A percentile compares a stretch with the other conserved stretches of the same genome.
Evolutionary conservation across 2,329 filamentous ascomycete species (phyloP).

Genomic region (Harringtonia aguacate): DNA sequence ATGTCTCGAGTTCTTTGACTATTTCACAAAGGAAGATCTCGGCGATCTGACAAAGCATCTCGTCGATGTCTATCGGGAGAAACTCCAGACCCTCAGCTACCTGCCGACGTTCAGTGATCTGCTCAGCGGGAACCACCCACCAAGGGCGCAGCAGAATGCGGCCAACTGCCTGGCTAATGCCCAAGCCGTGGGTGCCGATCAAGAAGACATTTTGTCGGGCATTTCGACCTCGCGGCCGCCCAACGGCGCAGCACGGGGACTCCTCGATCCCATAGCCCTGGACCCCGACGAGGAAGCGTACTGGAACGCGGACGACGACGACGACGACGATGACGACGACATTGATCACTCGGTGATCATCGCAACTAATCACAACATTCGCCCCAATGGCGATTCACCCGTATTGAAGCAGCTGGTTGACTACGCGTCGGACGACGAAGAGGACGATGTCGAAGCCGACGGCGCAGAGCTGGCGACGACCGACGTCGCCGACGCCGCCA

Average conservation of each 20-base stretch:
- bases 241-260: slow-evolving; percentile 3
- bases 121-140: slow-evolving; percentile 26
- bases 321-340: slow-evolving; percentile 60
- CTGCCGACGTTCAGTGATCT: slow-evolving; percentile 76
- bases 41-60: slow-evolving; percentile 76
- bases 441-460: not conserved
- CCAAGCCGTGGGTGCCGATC: not conserved
- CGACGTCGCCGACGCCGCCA: not conserved
- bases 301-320: slow-evolving; percentile 82
- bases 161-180: too few relatives aligned
- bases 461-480: not conserved
- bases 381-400: slow-evolving; percentile 52
- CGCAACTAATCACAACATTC: slow-evolving; percentile 19
- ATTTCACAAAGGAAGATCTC: slow-evolving; percentile 70
- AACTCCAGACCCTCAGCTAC: slow-evolving; percentile 64
- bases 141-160: not conserved
- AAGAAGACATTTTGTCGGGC: not conserved
- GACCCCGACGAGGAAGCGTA: slow-evolving; percentile 87
- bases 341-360: slow-evolving; percentile 1
- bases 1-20: slow-evolving; percentile 88
- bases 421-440: slow-evolving; percentile 77
- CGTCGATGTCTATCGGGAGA: slow-evolving; percentile 73
- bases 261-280: slow-evolving; percentile 29
- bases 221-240: not conserved
- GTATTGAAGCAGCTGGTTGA: slow-evolving; percentile 70